Base-by-base conservation (phyloP, 2,329 filamentous ascomycete species). In the Ascochyta rabiei region DNA sequence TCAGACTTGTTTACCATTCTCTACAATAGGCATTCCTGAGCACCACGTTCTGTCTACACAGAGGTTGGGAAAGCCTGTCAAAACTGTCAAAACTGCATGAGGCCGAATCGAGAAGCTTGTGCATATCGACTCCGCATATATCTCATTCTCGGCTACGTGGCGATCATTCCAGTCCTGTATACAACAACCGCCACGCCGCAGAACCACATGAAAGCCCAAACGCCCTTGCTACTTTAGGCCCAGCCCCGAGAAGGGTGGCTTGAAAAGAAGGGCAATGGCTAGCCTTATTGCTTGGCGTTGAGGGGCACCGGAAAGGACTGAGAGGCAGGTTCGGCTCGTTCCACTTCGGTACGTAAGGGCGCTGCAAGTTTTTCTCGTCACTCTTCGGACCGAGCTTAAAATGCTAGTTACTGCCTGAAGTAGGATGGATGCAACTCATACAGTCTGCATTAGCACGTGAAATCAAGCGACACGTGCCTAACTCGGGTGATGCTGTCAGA, bases 81-180 rank as follows among this genome's bases (percentile, higher is more conserved):
- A 57, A 51, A 61, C 55, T 60, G 53, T 49, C 23, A 33, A 45
- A 35, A 59, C 59, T 61, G 62, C 63, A 62, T 53, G 48, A 48
- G 31, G 48, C 60, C 63, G 56, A 53, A 65, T 66, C 53, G 56
- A 62, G 63, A 56, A 64, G 60, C 61, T 51, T 54, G 59, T 57
- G 58, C 64, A 71, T 72, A 74, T 64, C 67, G 61, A 48, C 53
- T 58, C 58, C 59, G 53, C 56, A 67, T 71, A 66, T 69, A 69
- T 53, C 61, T 64, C 56, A 66, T 63, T 64, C 62, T 69, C 66
- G 71, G 70, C 63, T 72, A 71, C 69, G 69, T 72, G 68, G 62
- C 63, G 67, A 72, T 72, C 65, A 59, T 62, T 57, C 61, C 62
- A 44, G 42, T 56, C 49, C 35, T 62, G 59, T 60, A 60, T 64